phyloP scores from a whole-genome alignment of 805 yeast species.

The Hanseniaspora meyeri region DNA sequence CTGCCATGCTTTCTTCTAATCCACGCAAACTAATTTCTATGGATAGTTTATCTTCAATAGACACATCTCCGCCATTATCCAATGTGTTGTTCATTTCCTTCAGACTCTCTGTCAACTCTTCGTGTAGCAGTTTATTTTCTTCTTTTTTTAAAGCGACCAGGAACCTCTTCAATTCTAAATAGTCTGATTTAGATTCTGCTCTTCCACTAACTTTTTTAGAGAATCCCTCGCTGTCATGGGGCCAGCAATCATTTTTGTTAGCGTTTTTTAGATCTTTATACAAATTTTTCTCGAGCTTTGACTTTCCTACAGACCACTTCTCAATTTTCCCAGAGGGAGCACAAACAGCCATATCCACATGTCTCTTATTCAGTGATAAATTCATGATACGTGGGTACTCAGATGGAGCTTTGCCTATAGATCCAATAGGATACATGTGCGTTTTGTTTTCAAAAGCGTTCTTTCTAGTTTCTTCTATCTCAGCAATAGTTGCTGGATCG shows the following conservation, averaged over 20 bases:
- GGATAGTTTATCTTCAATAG: slow-evolving; percentile 7
- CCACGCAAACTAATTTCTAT: background rate
- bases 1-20: background rate
- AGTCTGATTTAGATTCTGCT: background rate
- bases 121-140: background rate
- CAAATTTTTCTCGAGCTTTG: slow-evolving; percentile 50
- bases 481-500: slow-evolving; percentile 31
- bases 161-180: background rate
- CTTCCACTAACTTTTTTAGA: slow-evolving; percentile 25
- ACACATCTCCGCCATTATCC: background rate
- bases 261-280: slow-evolving; percentile 89
- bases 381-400: slow-evolving; percentile 43
- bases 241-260: slow-evolving; percentile 80
- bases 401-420: slow-evolving; percentile 58
- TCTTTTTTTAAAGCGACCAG: slow-evolving; percentile 1
- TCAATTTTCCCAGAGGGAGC: slow-evolving; percentile 70
- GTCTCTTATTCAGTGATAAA: slow-evolving; percentile 49
- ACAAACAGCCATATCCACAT: slow-evolving; percentile 69
- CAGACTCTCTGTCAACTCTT: background rate
- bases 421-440: slow-evolving; percentile 19
- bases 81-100: background rate
- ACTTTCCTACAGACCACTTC: slow-evolving; percentile 76
- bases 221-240: slow-evolving; percentile 45
- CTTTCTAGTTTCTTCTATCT: slow-evolving; percentile 33
- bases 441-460: slow-evolving; percentile 5